phyloP scores from a whole-genome alignment of 352 stramenopile species.

The Synura sp. region DNA sequence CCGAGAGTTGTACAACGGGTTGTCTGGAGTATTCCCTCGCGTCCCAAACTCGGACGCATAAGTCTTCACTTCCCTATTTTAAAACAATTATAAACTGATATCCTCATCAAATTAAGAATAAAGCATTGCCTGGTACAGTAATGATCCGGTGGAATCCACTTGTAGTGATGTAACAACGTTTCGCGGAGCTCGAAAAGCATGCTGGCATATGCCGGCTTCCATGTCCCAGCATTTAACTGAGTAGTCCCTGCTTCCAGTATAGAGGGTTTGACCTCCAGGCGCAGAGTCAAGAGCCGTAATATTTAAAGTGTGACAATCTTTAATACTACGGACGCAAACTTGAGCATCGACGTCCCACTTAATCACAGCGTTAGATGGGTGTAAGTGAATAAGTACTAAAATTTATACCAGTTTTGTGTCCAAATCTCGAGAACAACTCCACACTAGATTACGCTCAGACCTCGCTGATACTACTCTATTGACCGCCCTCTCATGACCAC shows the following conservation, averaged over 20 bases:
- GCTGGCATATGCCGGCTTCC: not conserved
- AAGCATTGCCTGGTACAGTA: too few relatives aligned
- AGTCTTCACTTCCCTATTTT: conserved; percentile 5
- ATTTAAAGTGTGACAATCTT: conserved; percentile 8
- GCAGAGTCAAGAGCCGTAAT: not conserved
- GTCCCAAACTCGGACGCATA: conserved; percentile 7
- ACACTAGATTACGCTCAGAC: too few relatives aligned
- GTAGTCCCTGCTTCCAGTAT: conserved; percentile 27
- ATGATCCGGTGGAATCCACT: too few relatives aligned
- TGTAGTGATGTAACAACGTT: conserved; percentile 25
- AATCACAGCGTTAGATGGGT: too few relatives aligned
- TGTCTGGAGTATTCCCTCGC: too few relatives aligned
- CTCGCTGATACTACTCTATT: too few relatives aligned
- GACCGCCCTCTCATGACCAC: too few relatives aligned
- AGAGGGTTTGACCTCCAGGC: not conserved
- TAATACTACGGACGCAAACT: not conserved
- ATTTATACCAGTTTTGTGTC: too few relatives aligned
- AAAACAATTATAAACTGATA: too few relatives aligned
- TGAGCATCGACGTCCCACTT: not conserved
- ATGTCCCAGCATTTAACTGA: conserved; percentile 24
- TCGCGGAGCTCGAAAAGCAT: not conserved
- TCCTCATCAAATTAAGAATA: too few relatives aligned
- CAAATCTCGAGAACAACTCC: too few relatives aligned
- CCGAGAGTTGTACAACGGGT: not conserved
- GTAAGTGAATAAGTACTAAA: too few relatives aligned